phyloP scores from a whole-genome alignment of 1,284 basidiomycete species.

The Melampsora americana region DNA sequence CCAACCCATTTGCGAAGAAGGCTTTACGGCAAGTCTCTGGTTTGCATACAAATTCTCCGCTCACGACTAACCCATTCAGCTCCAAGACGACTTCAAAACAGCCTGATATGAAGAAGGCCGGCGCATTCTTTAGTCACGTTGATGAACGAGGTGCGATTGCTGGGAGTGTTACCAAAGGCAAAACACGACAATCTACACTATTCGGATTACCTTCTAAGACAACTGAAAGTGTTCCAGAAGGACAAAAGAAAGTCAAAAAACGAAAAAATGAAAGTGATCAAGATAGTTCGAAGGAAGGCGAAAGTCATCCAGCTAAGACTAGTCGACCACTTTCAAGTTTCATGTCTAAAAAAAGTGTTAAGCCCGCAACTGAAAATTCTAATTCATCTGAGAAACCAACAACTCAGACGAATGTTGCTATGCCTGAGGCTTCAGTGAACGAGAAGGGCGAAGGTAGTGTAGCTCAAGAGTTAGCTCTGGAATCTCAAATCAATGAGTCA shows the following conservation, averaged over 20 bases:
- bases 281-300: neutral
- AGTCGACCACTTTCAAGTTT: slow-evolving; percentile 5
- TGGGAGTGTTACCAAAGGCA: neutral
- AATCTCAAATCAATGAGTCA: neutral
- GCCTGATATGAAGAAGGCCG: slow-evolving; percentile 20
- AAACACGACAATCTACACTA: slow-evolving; percentile 21
- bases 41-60: neutral
- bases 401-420: neutral
- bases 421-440: neutral
- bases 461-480: neutral
- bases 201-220: slow-evolving; percentile 20
- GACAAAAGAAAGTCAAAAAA: slow-evolving; percentile 13
- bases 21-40: neutral
- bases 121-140: slow-evolving; percentile 30
- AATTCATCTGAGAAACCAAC: neutral
- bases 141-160: slow-evolving; percentile 14
- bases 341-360: neutral
- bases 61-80: slow-evolving; percentile 1
- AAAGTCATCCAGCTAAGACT: neutral
- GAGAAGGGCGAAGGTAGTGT: neutral
- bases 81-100: neutral
- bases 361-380: neutral
- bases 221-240: neutral
- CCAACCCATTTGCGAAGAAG: slow-evolving; percentile 39
- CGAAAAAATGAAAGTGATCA: slow-evolving; percentile 14